Evolutionary conservation across 2,329 filamentous ascomycete species (phyloP).

Genomic region (Oidium heveae): DNA sequence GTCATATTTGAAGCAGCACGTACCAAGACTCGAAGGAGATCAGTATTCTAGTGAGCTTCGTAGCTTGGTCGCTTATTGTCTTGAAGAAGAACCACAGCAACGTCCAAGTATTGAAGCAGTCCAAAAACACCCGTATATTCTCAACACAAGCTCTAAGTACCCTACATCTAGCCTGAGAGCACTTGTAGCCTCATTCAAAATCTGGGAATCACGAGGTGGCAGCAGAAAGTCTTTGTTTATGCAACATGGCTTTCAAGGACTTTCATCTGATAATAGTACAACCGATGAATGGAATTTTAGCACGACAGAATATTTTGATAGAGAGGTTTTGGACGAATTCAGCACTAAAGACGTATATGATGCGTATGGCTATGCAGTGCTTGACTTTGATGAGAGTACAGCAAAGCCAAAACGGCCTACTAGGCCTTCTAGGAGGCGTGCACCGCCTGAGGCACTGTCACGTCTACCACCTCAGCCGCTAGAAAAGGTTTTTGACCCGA

Average conservation of each 20-base stretch:
- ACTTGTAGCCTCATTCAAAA: constrained; percentile 44
- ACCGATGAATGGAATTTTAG: constrained; percentile 41
- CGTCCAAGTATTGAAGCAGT: constrained; percentile 46
- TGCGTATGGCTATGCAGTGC: constrained; percentile 29
- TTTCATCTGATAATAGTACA: constrained; percentile 17
- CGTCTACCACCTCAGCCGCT: constrained; percentile 28
- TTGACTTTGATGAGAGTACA: constrained; percentile 25
- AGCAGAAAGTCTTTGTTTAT: constrained; percentile 40
- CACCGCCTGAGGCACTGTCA: constrained; percentile 31
- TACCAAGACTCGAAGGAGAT: constrained; percentile 45
- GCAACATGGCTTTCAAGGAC: constrained; percentile 27
- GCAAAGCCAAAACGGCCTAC: constrained; percentile 19
- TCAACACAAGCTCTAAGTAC: constrained; percentile 32
- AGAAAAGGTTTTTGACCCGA: constrained; percentile 40
- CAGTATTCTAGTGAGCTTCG: constrained; percentile 44
- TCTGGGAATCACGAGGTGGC: constrained; percentile 54
- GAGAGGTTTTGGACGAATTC: constrained; percentile 24
- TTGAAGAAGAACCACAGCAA: constrained; percentile 40
- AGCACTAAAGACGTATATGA: constrained; percentile 34
- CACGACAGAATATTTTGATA: constrained; percentile 38
- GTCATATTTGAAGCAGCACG: constrained; percentile 30
- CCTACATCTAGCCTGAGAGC: constrained; percentile 37
- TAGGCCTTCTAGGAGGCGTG: constrained; percentile 23
- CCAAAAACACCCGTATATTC: constrained; percentile 43
- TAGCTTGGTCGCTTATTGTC: constrained; percentile 46